Conservation (phyloP, 495 filamentous ascomycete species). For the Penicillium pulvis region DNA sequence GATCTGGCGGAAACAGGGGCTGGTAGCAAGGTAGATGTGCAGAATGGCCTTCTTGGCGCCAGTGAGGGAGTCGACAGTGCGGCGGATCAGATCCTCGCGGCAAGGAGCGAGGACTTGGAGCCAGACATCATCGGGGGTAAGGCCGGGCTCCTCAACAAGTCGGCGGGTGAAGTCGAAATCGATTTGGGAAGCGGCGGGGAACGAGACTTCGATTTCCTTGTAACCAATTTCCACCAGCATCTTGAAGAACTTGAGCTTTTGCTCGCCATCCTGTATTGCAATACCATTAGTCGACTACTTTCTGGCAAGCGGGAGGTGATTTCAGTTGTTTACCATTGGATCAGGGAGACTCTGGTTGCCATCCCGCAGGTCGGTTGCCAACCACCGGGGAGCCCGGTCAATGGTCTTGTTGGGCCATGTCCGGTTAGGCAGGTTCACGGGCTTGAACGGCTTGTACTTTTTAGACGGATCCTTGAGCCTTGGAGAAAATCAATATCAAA, state of each 20-base stretch:
- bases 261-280: slow-evolving; percentile 71
- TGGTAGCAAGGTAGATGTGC: slow-evolving; percentile 95
- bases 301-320: background rate
- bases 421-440: slow-evolving; percentile 78
- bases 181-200: slow-evolving; percentile 89
- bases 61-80: slow-evolving; percentile 86
- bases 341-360: slow-evolving; percentile 88
- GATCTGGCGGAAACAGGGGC: slow-evolving; percentile 86
- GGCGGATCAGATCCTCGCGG: slow-evolving; percentile 85
- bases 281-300: background rate
- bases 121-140: slow-evolving; percentile 91
- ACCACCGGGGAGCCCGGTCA: slow-evolving; percentile 80
- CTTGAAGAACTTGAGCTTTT: slow-evolving; percentile 94
- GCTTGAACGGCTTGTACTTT: slow-evolving; percentile 83
- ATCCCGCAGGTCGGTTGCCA: slow-evolving; percentile 83
- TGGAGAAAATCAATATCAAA: slow-evolving; percentile 10
- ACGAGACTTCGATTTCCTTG: slow-evolving; percentile 98
- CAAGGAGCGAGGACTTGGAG: slow-evolving; percentile 94
- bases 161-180: slow-evolving; percentile 95
- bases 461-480: slow-evolving; percentile 94
- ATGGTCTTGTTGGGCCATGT: slow-evolving; percentile 86
- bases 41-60: slow-evolving; percentile 95
- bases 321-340: slow-evolving; percentile 68
- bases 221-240: slow-evolving; percentile 94
- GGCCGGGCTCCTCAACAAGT: slow-evolving; percentile 82